These are phyloP conservation scores for Calocera cornea DNA, from an alignment of 768 basidiomycete genomes.

Conservation along the genomic window DNA sequence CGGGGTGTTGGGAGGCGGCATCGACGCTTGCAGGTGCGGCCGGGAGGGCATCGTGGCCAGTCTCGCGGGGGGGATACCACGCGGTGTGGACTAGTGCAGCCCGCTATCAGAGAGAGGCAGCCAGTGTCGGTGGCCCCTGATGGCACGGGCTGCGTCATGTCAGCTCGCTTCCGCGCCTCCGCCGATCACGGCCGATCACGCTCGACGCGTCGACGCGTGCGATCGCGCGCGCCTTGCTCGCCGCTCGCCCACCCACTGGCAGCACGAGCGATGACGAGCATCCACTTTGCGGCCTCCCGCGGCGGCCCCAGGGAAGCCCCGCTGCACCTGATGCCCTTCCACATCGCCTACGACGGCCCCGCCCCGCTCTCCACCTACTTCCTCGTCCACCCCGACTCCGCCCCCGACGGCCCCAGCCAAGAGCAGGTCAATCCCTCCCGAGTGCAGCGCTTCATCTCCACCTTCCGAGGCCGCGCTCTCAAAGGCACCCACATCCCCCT, in stretches of 20 bases:
- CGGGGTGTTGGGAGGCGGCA: neutral
- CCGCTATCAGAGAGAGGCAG: no score
- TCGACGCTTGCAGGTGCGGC: neutral
- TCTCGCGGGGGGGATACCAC: neutral
- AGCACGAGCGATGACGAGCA: neutral
- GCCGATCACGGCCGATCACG: no score
- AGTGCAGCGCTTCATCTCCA: constrained; percentile 37
- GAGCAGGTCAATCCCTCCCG: constrained; percentile 6
- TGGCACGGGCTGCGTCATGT: no score
- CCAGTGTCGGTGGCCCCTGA: no score
- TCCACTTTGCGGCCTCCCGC: neutral
- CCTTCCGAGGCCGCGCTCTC: constrained; percentile 64
- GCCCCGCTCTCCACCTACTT: constrained; percentile 68
- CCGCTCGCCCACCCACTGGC: neutral
- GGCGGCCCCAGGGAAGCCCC: constrained; percentile 1
- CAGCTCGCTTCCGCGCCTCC: no score
- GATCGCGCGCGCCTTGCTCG: neutral
- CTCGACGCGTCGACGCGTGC: no score
- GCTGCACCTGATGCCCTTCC: constrained; percentile 74
- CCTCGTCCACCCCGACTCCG: constrained; percentile 30
- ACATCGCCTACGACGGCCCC: constrained; percentile 53
- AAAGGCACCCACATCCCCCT: constrained; percentile 50
- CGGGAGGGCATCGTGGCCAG: neutral
- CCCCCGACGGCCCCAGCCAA: neutral
- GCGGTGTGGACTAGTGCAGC: no score